A percentile compares a stretch with the other conserved stretches of the same genome.
These are phyloP conservation scores for Zopfia rhizophila DNA, from an alignment of 2,329 filamentous ascomycete species.

Conservation along the genomic window DNA sequence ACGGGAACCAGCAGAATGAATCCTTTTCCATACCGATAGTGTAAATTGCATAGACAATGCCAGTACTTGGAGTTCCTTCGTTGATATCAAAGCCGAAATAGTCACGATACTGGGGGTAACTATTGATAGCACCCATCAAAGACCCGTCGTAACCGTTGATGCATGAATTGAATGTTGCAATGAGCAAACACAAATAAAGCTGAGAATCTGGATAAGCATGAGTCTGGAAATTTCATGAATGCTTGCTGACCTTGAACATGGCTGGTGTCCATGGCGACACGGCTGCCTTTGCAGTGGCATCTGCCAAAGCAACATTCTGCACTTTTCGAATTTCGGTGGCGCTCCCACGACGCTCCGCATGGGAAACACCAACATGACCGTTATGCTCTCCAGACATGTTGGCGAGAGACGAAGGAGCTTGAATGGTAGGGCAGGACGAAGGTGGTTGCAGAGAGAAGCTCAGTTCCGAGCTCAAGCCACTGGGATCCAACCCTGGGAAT, in stretches of 20 bases:
- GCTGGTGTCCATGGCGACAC: constrained; percentile 52
- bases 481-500: constrained; percentile 14
- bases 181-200: constrained; percentile 54
- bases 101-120: constrained; percentile 56
- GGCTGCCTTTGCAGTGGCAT: constrained; percentile 58
- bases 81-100: constrained; percentile 55
- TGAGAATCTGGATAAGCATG: constrained; percentile 27
- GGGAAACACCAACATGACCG: constrained; percentile 16
- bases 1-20: too few relatives aligned
- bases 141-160: constrained; percentile 63
- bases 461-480: constrained; percentile 28
- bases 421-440: constrained; percentile 2
- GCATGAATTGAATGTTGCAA: constrained; percentile 58
- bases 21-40: constrained; percentile 56
- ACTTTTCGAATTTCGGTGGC: constrained; percentile 39
- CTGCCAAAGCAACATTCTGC: constrained; percentile 59
- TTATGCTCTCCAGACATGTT: constrained; percentile 23
- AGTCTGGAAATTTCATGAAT: background rate
- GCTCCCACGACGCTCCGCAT: constrained; percentile 31
- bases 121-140: constrained; percentile 62
- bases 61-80: constrained; percentile 55
- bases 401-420: constrained; percentile 1
- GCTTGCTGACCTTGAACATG: constrained; percentile 55
- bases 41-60: constrained; percentile 62
- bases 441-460: constrained; percentile 11